Evolutionary conservation across 1,139 yeast species (phyloP), one percentile per base, ranked within the genome.

Genomic region (Yamadazyma membranifaciens): DNA sequence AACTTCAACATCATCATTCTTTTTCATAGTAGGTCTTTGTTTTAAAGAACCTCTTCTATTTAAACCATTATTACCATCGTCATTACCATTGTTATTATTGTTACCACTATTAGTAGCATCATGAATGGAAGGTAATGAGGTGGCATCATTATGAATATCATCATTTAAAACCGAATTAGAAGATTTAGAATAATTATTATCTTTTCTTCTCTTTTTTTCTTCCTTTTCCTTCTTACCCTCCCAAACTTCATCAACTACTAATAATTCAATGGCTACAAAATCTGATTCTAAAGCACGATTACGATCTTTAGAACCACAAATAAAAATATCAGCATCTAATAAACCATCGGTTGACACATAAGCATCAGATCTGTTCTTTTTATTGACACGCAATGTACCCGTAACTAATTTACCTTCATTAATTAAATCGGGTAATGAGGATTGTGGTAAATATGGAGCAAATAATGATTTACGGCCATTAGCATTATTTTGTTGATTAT

Each of bases 251-350:
- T 92, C 97, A 20, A 92, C 98, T 14, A 87, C 88, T 44, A 92
- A 76, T 46, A 92, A 74, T 62, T 92, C 98, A 16, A 92, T 89
- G 0, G 98, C 98, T 28, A 92, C 98, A 45, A 88, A 69, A 60
- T 92, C 98, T 41, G 98, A 97, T 65, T 92, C 98, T 40, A 92
- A 71, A 9, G 98, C 98, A 59, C 98, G 82, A 63, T 92, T 92
- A 60, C 98, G 87, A 63, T 92, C 98, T 62, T 92, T 92, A n/a
- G 98, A 91, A 10, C 98, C 98, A 69, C 98, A 94, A 50, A 92
- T 92, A 59, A 89, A 92, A 47, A 92, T 88, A 62, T 92, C 98
- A 0, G 98, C 96, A 63, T 92, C 98, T 48, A 92, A 73, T 34
- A 91, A 75, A 2, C 97, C 97, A 59, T 91, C 97, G 0, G 98